These are phyloP conservation scores for Aspergillus taichungensis DNA, from an alignment of 495 filamentous ascomycete species.

Conservation along the genomic window DNA sequence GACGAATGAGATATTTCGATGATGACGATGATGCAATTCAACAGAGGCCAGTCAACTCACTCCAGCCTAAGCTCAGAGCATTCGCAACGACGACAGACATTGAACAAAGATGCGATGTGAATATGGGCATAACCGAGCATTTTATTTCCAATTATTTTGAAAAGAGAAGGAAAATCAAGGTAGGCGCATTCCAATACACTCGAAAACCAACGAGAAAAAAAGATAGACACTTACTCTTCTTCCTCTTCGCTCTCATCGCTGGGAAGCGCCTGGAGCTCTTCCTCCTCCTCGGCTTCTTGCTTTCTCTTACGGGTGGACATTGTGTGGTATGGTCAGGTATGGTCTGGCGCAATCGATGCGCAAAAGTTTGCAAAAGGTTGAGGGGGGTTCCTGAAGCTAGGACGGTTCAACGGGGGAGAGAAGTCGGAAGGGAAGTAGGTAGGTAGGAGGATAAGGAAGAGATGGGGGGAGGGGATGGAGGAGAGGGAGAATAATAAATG, in stretches of 20 bases:
- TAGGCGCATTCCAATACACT: too few species aligned
- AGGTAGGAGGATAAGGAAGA: constrained; percentile 1
- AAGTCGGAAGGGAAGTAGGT: constrained; percentile 1
- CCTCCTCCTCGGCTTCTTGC: constrained; percentile 51
- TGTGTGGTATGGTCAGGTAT: constrained; percentile 7
- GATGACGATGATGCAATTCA: too few species aligned
- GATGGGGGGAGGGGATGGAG: constrained; percentile 7
- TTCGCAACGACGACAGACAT: too few species aligned
- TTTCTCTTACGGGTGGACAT: constrained; percentile 62
- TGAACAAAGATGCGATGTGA: too few species aligned
- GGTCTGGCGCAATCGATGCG: neutral
- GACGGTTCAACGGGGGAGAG: constrained; percentile 7
- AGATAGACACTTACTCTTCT: constrained; percentile 47
- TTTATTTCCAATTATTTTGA: too few species aligned
- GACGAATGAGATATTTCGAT: too few species aligned
- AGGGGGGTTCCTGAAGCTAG: constrained; percentile 2
- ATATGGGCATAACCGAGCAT: too few species aligned
- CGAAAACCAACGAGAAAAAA: constrained; percentile 4
- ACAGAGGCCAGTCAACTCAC: too few species aligned
- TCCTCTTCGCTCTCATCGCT: constrained; percentile 55
- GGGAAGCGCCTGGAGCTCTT: constrained; percentile 51
- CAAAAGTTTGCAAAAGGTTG: neutral
- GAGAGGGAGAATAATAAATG: constrained; percentile 1
- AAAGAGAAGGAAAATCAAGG: too few species aligned
- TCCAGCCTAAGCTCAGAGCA: too few species aligned